These are phyloP conservation scores for Clonostachys sp. DNA, from an alignment of 2,329 filamentous ascomycete species.

Conservation along the genomic window DNA sequence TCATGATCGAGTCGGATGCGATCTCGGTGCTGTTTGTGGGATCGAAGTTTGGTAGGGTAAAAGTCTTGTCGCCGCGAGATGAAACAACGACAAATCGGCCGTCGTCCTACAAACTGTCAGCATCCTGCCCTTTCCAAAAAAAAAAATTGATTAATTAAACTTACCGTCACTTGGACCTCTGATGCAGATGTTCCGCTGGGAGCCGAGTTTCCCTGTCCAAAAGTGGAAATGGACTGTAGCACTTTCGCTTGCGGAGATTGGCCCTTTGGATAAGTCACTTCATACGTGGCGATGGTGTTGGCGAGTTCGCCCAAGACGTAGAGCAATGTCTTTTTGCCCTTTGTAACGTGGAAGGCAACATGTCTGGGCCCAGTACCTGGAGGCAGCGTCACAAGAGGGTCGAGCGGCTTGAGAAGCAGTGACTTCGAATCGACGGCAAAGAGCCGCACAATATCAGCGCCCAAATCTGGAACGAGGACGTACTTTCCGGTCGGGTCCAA, in stretches of 20 bases:
- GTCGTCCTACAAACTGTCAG: slow-evolving; percentile 40
- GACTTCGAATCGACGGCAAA: slow-evolving; percentile 44
- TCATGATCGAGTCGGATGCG: slow-evolving; percentile 60
- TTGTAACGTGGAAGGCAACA: slow-evolving; percentile 45
- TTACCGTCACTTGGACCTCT: slow-evolving; percentile 54
- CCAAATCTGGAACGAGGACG: slow-evolving; percentile 61
- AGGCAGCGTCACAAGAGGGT: slow-evolving; percentile 30
- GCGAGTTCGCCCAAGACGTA: slow-evolving; percentile 57
- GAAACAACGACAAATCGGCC: slow-evolving; percentile 61
- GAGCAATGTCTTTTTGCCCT: slow-evolving; percentile 40
- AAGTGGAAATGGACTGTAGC: slow-evolving; percentile 37
- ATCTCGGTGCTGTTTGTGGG: slow-evolving; percentile 34
- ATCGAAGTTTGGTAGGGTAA: slow-evolving; percentile 41
- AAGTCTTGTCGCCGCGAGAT: slow-evolving; percentile 58
- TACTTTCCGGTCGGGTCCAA: slow-evolving; percentile 62
- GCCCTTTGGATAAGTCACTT: slow-evolving; percentile 42
- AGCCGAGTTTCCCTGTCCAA: slow-evolving; percentile 35
- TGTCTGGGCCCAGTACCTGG: slow-evolving; percentile 62
- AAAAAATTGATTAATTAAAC: slow-evolving; percentile 12
- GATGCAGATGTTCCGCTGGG: slow-evolving; percentile 40
- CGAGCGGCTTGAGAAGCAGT: slow-evolving; percentile 29
- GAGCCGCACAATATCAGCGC: slow-evolving; percentile 55
- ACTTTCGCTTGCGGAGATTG: slow-evolving; percentile 39
- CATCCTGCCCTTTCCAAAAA: neutral
- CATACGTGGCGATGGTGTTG: slow-evolving; percentile 52